A percentile compares a stretch with the other conserved stretches of the same genome.
These are phyloP conservation scores for Neurospora sp. DNA, from an alignment of 495 filamentous ascomycete genomes.

Conservation along the genomic window DNA sequence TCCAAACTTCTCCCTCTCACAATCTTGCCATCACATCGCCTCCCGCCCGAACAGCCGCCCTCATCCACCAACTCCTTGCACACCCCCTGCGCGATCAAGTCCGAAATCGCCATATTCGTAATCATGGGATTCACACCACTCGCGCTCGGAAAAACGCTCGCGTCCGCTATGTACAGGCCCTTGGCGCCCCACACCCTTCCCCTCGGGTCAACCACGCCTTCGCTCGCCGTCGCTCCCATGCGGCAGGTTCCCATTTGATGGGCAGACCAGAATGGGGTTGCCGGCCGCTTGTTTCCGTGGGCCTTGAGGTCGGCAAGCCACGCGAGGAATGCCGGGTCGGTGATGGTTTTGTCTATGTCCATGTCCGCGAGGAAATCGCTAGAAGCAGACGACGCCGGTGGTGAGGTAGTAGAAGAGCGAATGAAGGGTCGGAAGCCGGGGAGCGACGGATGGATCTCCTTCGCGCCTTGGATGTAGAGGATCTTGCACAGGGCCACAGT, in stretches of 20 bases:
- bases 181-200: slow-evolving; percentile 71
- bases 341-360: slow-evolving; percentile 42
- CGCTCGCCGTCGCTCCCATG: slow-evolving; percentile 52
- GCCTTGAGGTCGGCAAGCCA: slow-evolving; percentile 54
- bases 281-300: slow-evolving; percentile 41
- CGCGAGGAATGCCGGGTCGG: slow-evolving; percentile 52
- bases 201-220: slow-evolving; percentile 64
- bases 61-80: slow-evolving; percentile 27
- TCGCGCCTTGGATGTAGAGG: slow-evolving; percentile 64
- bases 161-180: slow-evolving; percentile 71
- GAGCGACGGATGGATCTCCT: slow-evolving; percentile 58
- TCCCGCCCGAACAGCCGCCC: not conserved
- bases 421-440: slow-evolving; percentile 57
- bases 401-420: slow-evolving; percentile 24
- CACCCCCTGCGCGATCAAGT: slow-evolving; percentile 48
- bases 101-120: slow-evolving; percentile 76
- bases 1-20: not conserved
- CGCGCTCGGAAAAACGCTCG: slow-evolving; percentile 81
- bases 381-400: not conserved
- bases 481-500: slow-evolving; percentile 61
- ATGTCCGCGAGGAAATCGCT: slow-evolving; percentile 7
- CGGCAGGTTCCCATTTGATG: slow-evolving; percentile 92
- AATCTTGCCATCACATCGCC: not conserved
- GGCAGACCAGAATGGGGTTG: slow-evolving; percentile 42
- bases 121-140: slow-evolving; percentile 94